Evolutionary conservation across 1,139 yeast species (phyloP), one percentile per base, ranked within the genome.

Genomic region (Scheffersomyces quercinus): DNA sequence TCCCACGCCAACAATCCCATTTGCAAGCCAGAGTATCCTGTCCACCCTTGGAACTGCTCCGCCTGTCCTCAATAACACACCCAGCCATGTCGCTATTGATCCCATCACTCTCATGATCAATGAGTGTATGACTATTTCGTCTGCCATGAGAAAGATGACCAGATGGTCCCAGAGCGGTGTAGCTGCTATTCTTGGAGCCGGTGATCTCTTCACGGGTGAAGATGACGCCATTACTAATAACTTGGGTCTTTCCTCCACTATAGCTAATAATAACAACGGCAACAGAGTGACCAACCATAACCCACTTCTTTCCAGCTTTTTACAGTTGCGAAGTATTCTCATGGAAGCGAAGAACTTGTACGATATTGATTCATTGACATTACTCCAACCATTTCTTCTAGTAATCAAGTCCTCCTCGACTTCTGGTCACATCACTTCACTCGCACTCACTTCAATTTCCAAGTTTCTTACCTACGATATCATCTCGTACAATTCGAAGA

Each of bases 101-200:
- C 89, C 96, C 12, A 79, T 86, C 48, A 87, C 96, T 4, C 81
- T 91, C 53, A 85, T 89, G 51, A 83, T 89, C 50, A 88, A 88
- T 60, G 98, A 93, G 68, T 89, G 97, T 62, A 85, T 89, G 62
- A 75, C 85, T 43, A 80, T 93, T 46, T 83, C 95, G 14, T 85
- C 96, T 12, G 93, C 95, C 28, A 90, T 93, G 97, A 77, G 99
- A 41, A 91, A 91, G 62, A 80, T 83, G 59, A 77, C 87, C 41
- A 81, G 95, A 51, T 85, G 88, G 82, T 76, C 86, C 10, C 89
- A 85, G 53, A 81, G 91, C 33, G 96, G 97, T 3, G 95, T 90
- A 38, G 95, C 97, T 5, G 90, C 96, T 6, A 82, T 91, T 36
- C 70, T 91, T 36, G 88, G 95, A 3, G 85, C 82, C 16, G 73